Conservation (phyloP, 169 alveolate genomes). For the Fabrea salina region DNA sequence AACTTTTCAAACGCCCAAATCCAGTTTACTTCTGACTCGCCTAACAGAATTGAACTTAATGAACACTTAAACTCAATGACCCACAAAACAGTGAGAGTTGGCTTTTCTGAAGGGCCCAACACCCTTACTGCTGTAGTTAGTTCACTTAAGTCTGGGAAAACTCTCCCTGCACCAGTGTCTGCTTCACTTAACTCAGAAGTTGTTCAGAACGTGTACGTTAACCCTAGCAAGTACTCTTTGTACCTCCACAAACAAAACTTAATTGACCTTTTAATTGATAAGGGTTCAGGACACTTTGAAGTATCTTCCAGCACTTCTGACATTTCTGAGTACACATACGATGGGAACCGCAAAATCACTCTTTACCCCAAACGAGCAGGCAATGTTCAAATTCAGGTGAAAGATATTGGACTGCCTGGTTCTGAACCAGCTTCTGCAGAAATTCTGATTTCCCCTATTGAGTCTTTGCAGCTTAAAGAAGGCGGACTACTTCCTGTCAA, state of each 20-base stretch:
- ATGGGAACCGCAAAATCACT: constrained; percentile 35
- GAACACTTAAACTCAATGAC: background rate
- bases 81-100: background rate
- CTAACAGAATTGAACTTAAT: background rate
- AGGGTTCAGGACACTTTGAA: constrained; percentile 53
- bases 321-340: constrained; percentile 23
- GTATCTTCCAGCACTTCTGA: constrained; percentile 18
- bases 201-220: constrained; percentile 37
- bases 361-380: constrained; percentile 51
- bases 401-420: constrained; percentile 49
- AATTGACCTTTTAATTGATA: constrained; percentile 16
- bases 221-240: constrained; percentile 37
- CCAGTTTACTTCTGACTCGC: constrained; percentile 1
- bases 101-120: constrained; percentile 24
- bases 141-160: constrained; percentile 2
- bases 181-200: constrained; percentile 4
- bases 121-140: background rate
- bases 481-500: constrained; percentile 50
- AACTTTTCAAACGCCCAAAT: background rate
- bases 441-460: constrained; percentile 43
- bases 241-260: constrained; percentile 33
- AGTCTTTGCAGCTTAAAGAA: constrained; percentile 41
- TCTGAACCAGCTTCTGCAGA: constrained; percentile 39
- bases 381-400: constrained; percentile 36
- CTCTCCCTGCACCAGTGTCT: background rate